A percentile compares a stretch with the other conserved stretches of the same genome.
These are phyloP conservation scores for Boletus sp. DNA, from an alignment of 768 basidiomycete species.

Conservation along the genomic window DNA sequence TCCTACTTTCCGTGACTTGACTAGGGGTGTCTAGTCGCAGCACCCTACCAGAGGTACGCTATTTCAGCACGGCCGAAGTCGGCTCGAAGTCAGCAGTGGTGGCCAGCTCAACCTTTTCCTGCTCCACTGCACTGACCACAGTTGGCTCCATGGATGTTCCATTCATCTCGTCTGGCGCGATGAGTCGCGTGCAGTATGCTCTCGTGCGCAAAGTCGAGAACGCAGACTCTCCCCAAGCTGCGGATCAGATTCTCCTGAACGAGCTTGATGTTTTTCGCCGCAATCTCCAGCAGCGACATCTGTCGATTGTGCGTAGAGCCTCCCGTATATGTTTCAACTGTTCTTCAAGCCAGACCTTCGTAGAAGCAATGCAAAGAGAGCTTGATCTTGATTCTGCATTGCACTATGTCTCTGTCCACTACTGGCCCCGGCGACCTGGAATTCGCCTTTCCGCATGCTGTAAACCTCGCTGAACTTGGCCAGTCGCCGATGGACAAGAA, in stretches of 20 bases:
- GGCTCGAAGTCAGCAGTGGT: background rate
- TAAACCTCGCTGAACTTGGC: slow-evolving; percentile 75
- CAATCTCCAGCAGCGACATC: slow-evolving; percentile 47
- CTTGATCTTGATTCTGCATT: slow-evolving; percentile 70
- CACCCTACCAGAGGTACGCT: slow-evolving; percentile 18
- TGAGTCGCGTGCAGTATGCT: slow-evolving; percentile 71
- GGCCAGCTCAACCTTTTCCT: background rate
- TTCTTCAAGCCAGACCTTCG: slow-evolving; percentile 3
- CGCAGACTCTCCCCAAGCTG: slow-evolving; percentile 52
- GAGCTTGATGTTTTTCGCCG: slow-evolving; percentile 60
- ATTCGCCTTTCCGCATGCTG: slow-evolving; percentile 74
- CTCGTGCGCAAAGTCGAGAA: slow-evolving; percentile 74
- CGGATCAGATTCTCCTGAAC: slow-evolving; percentile 56
- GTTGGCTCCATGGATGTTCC: slow-evolving; percentile 67
- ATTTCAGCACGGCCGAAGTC: slow-evolving; percentile 3
- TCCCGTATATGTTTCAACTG: background rate
- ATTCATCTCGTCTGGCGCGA: slow-evolving; percentile 75
- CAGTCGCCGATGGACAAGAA: slow-evolving; percentile 58
- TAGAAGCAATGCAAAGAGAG: slow-evolving; percentile 67
- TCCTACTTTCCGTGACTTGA: background rate
- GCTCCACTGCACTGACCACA: background rate
- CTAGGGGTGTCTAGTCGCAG: background rate
- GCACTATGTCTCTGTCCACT: slow-evolving; percentile 49
- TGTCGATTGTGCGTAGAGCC: slow-evolving; percentile 51
- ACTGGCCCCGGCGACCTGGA: slow-evolving; percentile 48